phyloP scores from a whole-genome alignment of 2,329 filamentous ascomycete species.

The Triangularia setosa region DNA sequence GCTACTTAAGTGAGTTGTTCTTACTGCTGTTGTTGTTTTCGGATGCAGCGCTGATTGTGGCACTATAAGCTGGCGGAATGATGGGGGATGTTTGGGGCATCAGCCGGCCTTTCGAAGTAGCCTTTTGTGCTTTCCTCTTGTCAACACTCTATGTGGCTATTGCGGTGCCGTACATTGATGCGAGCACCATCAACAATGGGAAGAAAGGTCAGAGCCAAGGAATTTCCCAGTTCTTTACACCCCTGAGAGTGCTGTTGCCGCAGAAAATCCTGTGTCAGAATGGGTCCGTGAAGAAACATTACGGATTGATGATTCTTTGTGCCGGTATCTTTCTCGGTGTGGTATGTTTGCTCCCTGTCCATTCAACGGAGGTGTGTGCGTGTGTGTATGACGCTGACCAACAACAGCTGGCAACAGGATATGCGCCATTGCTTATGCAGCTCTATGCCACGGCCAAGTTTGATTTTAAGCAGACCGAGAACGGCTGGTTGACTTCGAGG shows the following conservation, averaged over 20 bases:
- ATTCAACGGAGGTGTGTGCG: not conserved
- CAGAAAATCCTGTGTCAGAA: slow-evolving; percentile 49
- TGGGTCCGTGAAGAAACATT: slow-evolving; percentile 52
- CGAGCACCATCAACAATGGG: slow-evolving; percentile 35
- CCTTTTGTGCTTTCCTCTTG: slow-evolving; percentile 53
- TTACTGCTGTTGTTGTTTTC: not conserved
- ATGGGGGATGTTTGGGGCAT: slow-evolving; percentile 62
- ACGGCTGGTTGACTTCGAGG: slow-evolving; percentile 54
- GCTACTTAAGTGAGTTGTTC: slow-evolving; percentile 50
- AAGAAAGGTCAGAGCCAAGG: slow-evolving; percentile 34
- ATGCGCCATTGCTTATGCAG: slow-evolving; percentile 59
- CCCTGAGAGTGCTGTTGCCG: slow-evolving; percentile 58
- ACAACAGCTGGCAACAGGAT: slow-evolving; percentile 58
- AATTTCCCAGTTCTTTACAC: slow-evolving; percentile 56
- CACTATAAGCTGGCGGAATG: slow-evolving; percentile 54
- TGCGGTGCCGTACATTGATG: slow-evolving; percentile 48
- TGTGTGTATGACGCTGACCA: not conserved
- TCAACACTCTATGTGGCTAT: slow-evolving; percentile 40
- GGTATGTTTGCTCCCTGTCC: slow-evolving; percentile 29
- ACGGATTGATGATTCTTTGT: slow-evolving; percentile 61
- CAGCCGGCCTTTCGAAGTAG: slow-evolving; percentile 60
- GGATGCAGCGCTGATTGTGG: not conserved
- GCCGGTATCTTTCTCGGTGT: slow-evolving; percentile 64
- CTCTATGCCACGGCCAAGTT: slow-evolving; percentile 56
- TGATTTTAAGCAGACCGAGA: slow-evolving; percentile 51